Evolutionary conservation across 2,329 filamentous ascomycete species (phyloP).

Genomic region (Phialocephala subalpina): DNA sequence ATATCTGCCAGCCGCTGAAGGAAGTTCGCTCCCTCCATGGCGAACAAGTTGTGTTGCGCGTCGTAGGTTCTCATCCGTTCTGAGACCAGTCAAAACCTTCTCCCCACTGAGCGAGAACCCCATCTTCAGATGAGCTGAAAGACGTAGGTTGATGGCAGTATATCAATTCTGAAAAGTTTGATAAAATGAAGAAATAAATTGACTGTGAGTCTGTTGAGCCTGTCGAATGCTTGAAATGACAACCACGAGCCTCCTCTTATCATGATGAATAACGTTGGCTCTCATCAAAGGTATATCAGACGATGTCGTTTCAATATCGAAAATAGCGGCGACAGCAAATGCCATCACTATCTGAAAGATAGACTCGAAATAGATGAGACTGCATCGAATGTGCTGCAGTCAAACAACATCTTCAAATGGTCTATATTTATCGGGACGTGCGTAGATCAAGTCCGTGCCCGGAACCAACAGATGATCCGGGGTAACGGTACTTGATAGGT

Average conservation of each 20-base stretch:
- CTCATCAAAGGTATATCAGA: not conserved
- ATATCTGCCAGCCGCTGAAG: slow-evolving; percentile 60
- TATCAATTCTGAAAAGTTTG: not conserved
- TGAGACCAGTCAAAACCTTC: not conserved
- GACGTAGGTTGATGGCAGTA: not conserved
- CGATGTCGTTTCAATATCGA: not conserved
- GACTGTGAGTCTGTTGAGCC: not conserved
- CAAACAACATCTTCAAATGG: not conserved
- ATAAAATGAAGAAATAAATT: not conserved
- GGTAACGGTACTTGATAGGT: not conserved
- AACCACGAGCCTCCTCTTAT: not conserved
- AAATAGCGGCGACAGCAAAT: not conserved
- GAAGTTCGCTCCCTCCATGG: slow-evolving; percentile 14
- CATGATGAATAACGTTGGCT: not conserved
- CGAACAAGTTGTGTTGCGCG: not conserved
- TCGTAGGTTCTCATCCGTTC: not conserved
- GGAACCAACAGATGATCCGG: not conserved
- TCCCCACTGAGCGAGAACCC: not conserved
- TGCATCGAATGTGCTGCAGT: not conserved
- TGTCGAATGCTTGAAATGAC: not conserved
- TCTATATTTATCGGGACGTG: not conserved
- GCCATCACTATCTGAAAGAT: not conserved
- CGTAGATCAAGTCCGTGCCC: not conserved
- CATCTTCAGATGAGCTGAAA: not conserved
- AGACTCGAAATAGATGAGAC: not conserved